Evolutionary conservation across 176 grass and related monocot species (phyloP).

Genomic region (Oryza nivara): DNA sequence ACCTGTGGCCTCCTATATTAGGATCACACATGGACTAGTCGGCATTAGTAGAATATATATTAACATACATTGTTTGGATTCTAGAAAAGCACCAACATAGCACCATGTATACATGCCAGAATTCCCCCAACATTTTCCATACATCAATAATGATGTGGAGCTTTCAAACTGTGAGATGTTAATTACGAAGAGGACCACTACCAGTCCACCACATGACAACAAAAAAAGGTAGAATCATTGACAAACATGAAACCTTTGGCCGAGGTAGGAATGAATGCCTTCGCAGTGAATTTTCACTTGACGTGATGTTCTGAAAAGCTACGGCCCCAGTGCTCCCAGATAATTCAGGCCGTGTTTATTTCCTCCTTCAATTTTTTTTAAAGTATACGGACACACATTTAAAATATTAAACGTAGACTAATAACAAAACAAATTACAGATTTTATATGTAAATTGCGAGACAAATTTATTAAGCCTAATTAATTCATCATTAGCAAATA

Average conservation of each 20-base stretch:
- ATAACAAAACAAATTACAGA: no score
- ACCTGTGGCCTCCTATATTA: not conserved
- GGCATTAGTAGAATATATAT: not conserved
- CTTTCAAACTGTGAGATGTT: constrained; percentile 14
- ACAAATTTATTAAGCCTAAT: no score
- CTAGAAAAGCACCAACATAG: not conserved
- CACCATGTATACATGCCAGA: not conserved
- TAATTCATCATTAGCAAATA: no score
- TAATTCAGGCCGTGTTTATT: no score
- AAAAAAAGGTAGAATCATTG: constrained; percentile 27
- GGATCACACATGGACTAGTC: not conserved
- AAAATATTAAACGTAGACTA: no score
- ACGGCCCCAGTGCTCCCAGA: not conserved
- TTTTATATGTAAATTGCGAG: no score
- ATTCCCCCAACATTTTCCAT: constrained; percentile 1
- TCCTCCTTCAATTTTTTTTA: no score
- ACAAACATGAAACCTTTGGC: constrained; percentile 23
- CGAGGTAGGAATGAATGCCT: not conserved
- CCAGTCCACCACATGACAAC: constrained; percentile 16
- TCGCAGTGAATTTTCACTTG: constrained; percentile 17
- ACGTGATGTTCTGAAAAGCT: not conserved
- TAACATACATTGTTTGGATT: not conserved
- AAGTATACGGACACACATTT: no score
- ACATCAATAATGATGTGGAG: not conserved
- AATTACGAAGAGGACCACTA: constrained; percentile 13